Percentiles rank a stretch among this genome's conserved stretches.
These are phyloP conservation scores for Thuidium tamariscinum DNA, from an alignment of 225 moss, liverwort and hornwort species.

Conservation along the genomic window DNA sequence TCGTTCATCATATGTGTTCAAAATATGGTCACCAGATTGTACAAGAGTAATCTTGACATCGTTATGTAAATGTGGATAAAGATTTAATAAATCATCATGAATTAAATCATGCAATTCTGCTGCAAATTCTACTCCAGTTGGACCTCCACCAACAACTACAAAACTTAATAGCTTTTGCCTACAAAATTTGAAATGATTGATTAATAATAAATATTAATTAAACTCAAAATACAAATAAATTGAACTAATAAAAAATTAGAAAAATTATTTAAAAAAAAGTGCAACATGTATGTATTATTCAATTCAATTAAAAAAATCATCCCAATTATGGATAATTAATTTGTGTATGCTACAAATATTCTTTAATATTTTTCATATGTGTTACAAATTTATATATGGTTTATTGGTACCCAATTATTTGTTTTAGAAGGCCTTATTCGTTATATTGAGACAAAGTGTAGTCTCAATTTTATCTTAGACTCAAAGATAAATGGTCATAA, in stretches of 20 bases:
- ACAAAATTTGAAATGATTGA: neutral
- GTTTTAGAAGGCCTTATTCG: no score
- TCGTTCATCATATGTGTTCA: constrained; percentile 80
- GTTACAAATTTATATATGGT: neutral
- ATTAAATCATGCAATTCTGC: constrained; percentile 86
- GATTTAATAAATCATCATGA: constrained; percentile 50
- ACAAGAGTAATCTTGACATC: constrained; percentile 65
- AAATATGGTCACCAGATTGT: constrained; percentile 87
- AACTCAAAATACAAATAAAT: no score
- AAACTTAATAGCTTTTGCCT: constrained; percentile 66
- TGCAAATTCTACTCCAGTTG: constrained; percentile 97
- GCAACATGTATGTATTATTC: neutral
- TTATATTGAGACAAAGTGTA: no score
- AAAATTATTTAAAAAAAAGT: neutral
- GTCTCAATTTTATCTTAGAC: no score
- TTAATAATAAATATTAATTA: neutral
- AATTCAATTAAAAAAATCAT: neutral
- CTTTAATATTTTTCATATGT: no score
- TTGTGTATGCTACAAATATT: no score
- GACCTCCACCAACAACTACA: constrained; percentile 89
- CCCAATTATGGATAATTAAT: neutral
- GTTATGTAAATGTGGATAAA: constrained; percentile 53
- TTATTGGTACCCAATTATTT: neutral
- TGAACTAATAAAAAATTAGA: accelerated
- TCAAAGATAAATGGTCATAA: no score